These are phyloP conservation scores for Conticribra guillardii DNA, from an alignment of 108 stramenopile species.

Conservation along the genomic window DNA sequence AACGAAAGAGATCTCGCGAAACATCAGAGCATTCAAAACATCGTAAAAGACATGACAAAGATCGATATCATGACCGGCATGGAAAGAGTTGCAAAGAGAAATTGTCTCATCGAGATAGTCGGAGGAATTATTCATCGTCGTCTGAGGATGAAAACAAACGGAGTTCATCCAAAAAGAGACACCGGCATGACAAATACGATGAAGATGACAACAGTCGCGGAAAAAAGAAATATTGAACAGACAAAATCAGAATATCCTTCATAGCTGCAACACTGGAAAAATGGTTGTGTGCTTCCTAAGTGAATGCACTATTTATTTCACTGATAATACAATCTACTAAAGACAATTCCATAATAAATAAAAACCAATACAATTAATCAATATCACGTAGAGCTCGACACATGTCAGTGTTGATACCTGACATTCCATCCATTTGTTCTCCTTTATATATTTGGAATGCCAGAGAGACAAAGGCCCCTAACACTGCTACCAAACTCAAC, in stretches of 20 bases:
- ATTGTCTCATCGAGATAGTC: background rate
- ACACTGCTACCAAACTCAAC: constrained; percentile 32
- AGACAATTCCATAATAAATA: background rate
- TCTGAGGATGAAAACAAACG: background rate
- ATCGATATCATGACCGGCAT: constrained; percentile 1
- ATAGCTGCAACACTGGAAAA: background rate
- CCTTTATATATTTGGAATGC: constrained; percentile 36
- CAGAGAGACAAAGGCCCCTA: constrained; percentile 52
- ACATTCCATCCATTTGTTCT: constrained; percentile 56
- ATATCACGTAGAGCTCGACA: constrained; percentile 46
- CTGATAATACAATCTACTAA: no score
- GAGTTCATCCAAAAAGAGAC: background rate
- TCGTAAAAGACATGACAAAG: constrained; percentile 14
- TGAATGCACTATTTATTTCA: no score
- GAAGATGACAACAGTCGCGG: no score
- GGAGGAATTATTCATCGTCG: background rate
- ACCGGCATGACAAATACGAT: background rate
- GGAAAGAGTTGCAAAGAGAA: background rate
- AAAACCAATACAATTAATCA: constrained; percentile 9
- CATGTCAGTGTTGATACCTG: constrained; percentile 54
- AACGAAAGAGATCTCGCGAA: background rate
- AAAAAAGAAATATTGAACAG: background rate
- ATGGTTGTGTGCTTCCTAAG: no score
- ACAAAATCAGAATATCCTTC: background rate
- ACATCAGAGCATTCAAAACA: constrained; percentile 13